A percentile compares a stretch with the other conserved stretches of the same genome.
Conservation (phyloP, 768 basidiomycete species). For the Leccinum boreale region DNA sequence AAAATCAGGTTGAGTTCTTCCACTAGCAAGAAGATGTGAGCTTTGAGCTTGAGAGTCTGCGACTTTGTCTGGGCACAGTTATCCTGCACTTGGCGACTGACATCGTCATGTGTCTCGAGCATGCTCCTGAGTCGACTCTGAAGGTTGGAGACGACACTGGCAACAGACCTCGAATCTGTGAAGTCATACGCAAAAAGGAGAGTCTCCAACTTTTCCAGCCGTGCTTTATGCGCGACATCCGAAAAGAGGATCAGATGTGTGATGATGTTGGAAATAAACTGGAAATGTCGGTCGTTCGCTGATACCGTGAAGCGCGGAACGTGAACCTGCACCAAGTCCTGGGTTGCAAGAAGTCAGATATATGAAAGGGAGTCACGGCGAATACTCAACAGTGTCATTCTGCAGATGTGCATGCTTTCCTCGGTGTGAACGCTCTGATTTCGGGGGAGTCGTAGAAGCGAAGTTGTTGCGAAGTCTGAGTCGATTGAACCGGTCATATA, state of each 20-base stretch:
- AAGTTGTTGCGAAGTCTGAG: conserved; percentile 75
- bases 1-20: conserved; percentile 84
- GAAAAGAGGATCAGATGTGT: conserved; percentile 87
- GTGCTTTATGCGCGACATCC: conserved; percentile 78
- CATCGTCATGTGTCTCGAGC: conserved; percentile 48
- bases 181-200: conserved; percentile 89
- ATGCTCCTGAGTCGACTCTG: conserved; percentile 70
- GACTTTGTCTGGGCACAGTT: conserved; percentile 41
- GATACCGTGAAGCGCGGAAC: conserved; percentile 86
- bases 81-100: conserved; percentile 32
- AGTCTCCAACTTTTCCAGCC: conserved; percentile 74
- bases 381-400: conserved; percentile 55
- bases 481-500: conserved; percentile 94
- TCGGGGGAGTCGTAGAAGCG: conserved; percentile 46
- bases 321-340: conserved; percentile 82
- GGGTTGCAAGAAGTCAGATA: conserved; percentile 9
- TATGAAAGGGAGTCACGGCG: neutral
- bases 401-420: conserved; percentile 47
- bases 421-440: conserved; percentile 33
- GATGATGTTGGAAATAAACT: conserved; percentile 82
- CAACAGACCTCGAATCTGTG: conserved; percentile 68
- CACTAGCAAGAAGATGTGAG: conserved; percentile 66
- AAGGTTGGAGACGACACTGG: conserved; percentile 64
- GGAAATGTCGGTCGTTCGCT: conserved; percentile 78
- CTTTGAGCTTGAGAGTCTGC: conserved; percentile 64